Evolutionary conservation across 257 asterid species (phyloP).

Genomic region (Scutellaria galericulata): DNA sequence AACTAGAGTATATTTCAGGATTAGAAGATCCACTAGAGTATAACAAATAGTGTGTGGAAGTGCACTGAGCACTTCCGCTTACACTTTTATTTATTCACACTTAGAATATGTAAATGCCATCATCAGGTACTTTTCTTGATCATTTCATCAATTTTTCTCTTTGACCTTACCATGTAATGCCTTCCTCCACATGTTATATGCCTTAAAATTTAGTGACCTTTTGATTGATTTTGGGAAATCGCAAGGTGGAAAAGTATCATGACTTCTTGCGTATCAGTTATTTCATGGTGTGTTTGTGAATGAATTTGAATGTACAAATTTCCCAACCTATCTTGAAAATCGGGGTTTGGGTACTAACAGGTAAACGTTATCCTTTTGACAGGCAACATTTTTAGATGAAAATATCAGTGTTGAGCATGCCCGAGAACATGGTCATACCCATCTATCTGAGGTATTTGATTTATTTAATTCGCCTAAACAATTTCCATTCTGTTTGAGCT

Average conservation of each 20-base stretch:
- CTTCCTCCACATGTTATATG: neutral
- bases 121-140: neutral
- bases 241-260: neutral
- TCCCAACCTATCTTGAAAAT: constrained; percentile 1
- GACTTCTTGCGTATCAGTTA: neutral
- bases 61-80: constrained; percentile 10
- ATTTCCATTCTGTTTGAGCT: constrained; percentile 13
- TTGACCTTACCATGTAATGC: constrained; percentile 1
- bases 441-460: constrained; percentile 73
- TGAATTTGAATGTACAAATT: neutral
- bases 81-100: neutral
- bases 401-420: constrained; percentile 74
- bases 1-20: neutral
- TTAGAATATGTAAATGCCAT: neutral
- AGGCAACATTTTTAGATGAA: constrained; percentile 98
- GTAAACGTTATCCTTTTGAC: constrained; percentile 34
- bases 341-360: neutral
- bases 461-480: constrained; percentile 8
- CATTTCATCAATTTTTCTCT: constrained; percentile 5
- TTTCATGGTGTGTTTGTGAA: neutral
- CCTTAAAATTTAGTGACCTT: neutral
- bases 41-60: constrained; percentile 11
- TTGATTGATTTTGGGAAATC: neutral
- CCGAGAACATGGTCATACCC: constrained; percentile 93
- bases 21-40: neutral